Base-by-base conservation (phyloP, 768 basidiomycete species). In the Suillus plorans region DNA sequence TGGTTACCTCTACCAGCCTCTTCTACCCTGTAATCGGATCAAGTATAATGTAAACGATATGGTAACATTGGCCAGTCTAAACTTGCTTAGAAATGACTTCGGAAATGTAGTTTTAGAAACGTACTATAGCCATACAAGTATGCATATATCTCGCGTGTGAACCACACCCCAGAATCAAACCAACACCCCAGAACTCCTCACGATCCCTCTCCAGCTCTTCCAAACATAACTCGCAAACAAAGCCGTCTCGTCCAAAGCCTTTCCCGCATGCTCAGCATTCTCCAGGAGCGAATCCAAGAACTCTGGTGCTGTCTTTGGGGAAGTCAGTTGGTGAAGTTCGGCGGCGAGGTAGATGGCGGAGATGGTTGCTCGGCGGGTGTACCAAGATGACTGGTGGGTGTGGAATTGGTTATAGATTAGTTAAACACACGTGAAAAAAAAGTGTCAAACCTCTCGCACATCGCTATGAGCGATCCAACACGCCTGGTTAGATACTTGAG, bases 281-380 rank as follows among this genome's bases (percentile, higher is more conserved):
- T 82, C 79, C 16, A 94, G 80, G 7, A 93, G 83, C 9, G 81
- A 76, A 55, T 89, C 86, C 16, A 95, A 80, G 78, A 95, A 93
- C 3, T 79, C 75, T 36, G 79, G 76, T 0, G 90, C 86, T 3
- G 91, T 91, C 14, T 78, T 70, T 5, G 92, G 90, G 2, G 92
- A 94, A 0, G 85, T 83, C n/a, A 95, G 72, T 71, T 95, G 92
- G 70, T 94, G 92, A 18, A 95, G 79, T 76, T 94, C 92, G 66
- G 91, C 86, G n/a, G 89, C 87, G 16, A 85, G 80, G 69, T 94
- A 95, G 16, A 91, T 78, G 1, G 84, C 81, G 8, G 89, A 86
- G 37, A 94, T 70, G 1, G 89, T 84, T 0, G 84, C 85, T 41
- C 93, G 81, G 42, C 80, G 84, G 7, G 87, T 78, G 73, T 93